phyloP scores from a whole-genome alignment of 2,329 filamentous ascomycete genomes.

The Arthrobotrys musiformis region DNA sequence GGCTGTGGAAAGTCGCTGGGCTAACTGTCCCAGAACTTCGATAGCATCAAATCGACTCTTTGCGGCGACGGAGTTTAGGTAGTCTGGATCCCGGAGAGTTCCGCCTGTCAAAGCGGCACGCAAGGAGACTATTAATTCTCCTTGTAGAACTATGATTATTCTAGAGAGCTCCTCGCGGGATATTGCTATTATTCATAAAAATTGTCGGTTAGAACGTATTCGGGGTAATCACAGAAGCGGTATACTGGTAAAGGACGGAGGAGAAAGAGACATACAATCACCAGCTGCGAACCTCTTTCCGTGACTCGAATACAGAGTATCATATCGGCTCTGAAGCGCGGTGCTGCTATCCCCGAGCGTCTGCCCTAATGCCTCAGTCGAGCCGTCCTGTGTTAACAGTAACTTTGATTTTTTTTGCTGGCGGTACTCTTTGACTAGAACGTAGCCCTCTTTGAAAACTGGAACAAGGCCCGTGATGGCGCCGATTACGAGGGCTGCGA shows the following conservation, averaged over 20 bases:
- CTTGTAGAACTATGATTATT: slow-evolving; percentile 9
- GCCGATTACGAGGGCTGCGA: neutral
- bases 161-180: neutral
- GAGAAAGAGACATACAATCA: neutral
- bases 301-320: neutral
- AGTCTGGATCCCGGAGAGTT: neutral
- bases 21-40: neutral
- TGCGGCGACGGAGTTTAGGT: neutral
- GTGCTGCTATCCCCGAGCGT: neutral
- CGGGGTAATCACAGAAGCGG: too few species aligned
- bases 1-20: neutral
- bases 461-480: neutral
- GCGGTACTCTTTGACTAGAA: neutral
- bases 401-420: neutral
- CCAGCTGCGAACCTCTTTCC: neutral
- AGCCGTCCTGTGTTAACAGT: neutral
- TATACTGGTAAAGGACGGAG: too few species aligned
- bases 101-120: neutral
- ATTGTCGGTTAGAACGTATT: too few species aligned
- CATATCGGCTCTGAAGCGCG: neutral
- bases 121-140: neutral
- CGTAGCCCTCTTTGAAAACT: slow-evolving; percentile 12
- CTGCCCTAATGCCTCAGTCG: neutral
- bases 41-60: slow-evolving; percentile 2
- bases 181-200: neutral